Evolutionary conservation across 345 rosid genomes (phyloP).

Genomic region (Iberis pinnata): DNA sequence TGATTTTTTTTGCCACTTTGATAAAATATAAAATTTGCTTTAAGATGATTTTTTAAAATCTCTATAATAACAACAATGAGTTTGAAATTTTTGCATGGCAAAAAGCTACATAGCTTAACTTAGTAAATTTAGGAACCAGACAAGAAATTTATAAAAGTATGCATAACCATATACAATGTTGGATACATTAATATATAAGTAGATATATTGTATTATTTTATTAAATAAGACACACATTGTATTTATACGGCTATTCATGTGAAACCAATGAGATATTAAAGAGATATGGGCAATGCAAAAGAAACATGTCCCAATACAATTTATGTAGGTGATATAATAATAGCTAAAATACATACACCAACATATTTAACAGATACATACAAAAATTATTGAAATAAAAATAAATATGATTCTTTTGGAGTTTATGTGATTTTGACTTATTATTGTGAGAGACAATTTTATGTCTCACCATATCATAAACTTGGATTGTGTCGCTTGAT

Average conservation of each 20-base stretch:
- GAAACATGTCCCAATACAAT: constrained; percentile 28
- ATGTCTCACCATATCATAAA: constrained; percentile 21
- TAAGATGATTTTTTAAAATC: no score
- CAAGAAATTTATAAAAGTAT: constrained; percentile 9
- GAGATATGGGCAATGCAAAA: constrained; percentile 24
- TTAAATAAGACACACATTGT: constrained; percentile 1
- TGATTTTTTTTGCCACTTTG: no score
- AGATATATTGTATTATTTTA: background rate
- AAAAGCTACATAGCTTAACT: background rate
- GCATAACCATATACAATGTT: constrained; percentile 8
- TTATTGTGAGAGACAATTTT: constrained; percentile 21
- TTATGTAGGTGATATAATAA: constrained; percentile 16
- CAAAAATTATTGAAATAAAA: no score
- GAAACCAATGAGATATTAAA: constrained; percentile 16
- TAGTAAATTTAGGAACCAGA: constrained; percentile 2
- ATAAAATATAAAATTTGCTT: no score
- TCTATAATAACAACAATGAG: no score
- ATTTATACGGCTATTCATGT: constrained; percentile 29
- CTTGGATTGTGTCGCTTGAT: constrained; percentile 30
- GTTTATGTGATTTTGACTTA: constrained; percentile 22
- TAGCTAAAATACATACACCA: constrained; percentile 10
- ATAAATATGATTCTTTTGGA: no score
- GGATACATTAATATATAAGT: constrained; percentile 9
- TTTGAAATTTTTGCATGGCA: no score
- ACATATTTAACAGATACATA: constrained; percentile 11